Percentiles rank a stretch among this genome's conserved stretches.
These are phyloP conservation scores for Gloeopeniophorella convolvens DNA, from an alignment of 768 basidiomycete species.

Conservation along the genomic window DNA sequence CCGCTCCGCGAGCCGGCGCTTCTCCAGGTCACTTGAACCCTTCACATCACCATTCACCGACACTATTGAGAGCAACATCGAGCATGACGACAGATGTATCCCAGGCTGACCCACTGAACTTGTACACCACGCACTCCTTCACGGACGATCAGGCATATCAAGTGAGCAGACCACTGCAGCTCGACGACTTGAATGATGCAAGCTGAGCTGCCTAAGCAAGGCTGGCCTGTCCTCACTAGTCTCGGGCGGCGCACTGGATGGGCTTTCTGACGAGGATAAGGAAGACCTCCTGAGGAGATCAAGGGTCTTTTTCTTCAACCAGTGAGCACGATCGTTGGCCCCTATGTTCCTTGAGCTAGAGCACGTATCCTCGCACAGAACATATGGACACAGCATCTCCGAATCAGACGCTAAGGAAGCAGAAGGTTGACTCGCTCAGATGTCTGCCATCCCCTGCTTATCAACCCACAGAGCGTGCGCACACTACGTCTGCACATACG, in stretches of 20 bases:
- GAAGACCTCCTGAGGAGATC: conserved; percentile 47
- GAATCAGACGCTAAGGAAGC: conserved; percentile 11
- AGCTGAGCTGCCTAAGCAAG: conserved; percentile 32
- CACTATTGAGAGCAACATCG: neutral
- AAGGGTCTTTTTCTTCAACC: conserved; percentile 70
- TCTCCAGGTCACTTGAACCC: too few species aligned
- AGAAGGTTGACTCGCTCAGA: conserved; percentile 3
- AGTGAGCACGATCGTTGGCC: conserved; percentile 28
- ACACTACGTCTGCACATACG: neutral
- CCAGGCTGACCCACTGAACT: neutral
- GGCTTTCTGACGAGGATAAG: conserved; percentile 33
- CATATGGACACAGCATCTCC: conserved; percentile 3
- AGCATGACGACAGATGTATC: neutral
- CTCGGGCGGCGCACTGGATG: conserved; percentile 34
- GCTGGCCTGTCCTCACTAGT: conserved; percentile 59
- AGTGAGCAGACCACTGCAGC: conserved; percentile 34
- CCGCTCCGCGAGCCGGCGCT: too few species aligned
- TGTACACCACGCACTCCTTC: conserved; percentile 39
- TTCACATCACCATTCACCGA: too few species aligned
- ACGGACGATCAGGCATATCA: conserved; percentile 51
- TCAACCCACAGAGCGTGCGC: neutral
- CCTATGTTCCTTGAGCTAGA: conserved; percentile 30
- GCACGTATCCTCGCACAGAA: conserved; percentile 22
- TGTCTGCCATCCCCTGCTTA: neutral
- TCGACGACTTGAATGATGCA: neutral